Evolutionary conservation across 2,329 filamentous ascomycete genomes (phyloP).

Genomic region (Aspergillus flavus): DNA sequence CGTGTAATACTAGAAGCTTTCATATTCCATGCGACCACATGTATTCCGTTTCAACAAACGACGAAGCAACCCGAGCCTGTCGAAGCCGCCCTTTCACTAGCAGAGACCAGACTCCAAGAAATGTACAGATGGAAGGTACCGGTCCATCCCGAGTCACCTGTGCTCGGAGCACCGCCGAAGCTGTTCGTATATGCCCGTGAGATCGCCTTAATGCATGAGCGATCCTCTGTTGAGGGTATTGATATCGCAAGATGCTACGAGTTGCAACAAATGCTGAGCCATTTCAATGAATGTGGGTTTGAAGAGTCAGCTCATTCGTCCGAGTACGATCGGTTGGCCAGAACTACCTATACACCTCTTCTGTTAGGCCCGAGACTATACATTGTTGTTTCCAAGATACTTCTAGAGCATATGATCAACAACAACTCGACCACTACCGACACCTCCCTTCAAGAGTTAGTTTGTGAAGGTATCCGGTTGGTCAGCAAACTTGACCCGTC

Average conservation of each 20-base stretch:
- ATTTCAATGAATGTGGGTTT: background rate
- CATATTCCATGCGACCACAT: constrained; percentile 31
- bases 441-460: constrained; percentile 2
- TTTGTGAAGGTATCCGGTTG: constrained; percentile 16
- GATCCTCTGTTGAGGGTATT: background rate
- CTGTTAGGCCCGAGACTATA: constrained; percentile 20
- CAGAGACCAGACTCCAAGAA: constrained; percentile 14
- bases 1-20: constrained; percentile 28
- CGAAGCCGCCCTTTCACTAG: constrained; percentile 22
- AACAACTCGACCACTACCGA: background rate
- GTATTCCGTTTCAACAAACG: constrained; percentile 26
- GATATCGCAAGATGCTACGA: background rate
- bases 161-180: constrained; percentile 24
- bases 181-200: constrained; percentile 25
- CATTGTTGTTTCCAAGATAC: constrained; percentile 18
- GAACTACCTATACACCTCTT: background rate
- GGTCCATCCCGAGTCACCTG: constrained; percentile 18
- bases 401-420: constrained; percentile 15
- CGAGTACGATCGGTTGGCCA: background rate
- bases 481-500: constrained; percentile 20
- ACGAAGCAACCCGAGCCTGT: constrained; percentile 9
- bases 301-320: background rate
- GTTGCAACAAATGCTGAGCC: constrained; percentile 6
- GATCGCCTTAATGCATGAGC: constrained; percentile 13
- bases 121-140: constrained; percentile 6